These are phyloP conservation scores for Microdochium trichocladiopsis DNA, from an alignment of 2,329 filamentous ascomycete genomes.

Conservation along the genomic window DNA sequence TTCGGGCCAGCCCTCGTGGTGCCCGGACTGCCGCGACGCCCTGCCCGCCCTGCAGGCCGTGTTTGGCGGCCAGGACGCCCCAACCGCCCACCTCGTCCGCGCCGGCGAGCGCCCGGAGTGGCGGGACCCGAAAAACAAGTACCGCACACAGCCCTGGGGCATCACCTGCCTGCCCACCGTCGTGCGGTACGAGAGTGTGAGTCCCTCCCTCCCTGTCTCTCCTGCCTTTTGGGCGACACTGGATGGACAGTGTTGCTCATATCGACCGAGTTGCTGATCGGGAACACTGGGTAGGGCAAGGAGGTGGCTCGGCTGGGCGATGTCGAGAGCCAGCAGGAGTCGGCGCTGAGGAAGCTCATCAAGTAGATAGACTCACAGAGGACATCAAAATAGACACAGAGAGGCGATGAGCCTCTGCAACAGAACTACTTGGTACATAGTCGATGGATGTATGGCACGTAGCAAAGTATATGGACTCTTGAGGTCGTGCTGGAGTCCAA, in stretches of 20 bases:
- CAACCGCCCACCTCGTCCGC: neutral
- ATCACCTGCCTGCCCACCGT: neutral
- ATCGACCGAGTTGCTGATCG: no score
- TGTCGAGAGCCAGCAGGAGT: neutral
- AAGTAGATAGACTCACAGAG: neutral
- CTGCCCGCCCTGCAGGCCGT: neutral
- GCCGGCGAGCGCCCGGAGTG: neutral
- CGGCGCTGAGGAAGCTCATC: neutral
- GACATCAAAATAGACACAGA: no score
- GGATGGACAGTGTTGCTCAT: no score
- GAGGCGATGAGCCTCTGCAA: no score
- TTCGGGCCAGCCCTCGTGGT: neutral
- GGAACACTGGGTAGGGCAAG: neutral
- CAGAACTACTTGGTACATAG: no score
- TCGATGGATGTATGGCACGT: no score
- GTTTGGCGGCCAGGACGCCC: neutral
- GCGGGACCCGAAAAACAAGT: neutral
- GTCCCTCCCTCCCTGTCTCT: neutral
- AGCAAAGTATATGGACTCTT: no score
- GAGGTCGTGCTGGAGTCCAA: no score
- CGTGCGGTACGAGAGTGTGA: neutral
- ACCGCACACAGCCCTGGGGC: neutral
- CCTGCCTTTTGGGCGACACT: neutral
- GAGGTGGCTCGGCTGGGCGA: neutral
- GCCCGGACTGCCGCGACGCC: neutral